Conservation (phyloP, 345 rosid species). For the Eucalyptus grandis region DNA sequence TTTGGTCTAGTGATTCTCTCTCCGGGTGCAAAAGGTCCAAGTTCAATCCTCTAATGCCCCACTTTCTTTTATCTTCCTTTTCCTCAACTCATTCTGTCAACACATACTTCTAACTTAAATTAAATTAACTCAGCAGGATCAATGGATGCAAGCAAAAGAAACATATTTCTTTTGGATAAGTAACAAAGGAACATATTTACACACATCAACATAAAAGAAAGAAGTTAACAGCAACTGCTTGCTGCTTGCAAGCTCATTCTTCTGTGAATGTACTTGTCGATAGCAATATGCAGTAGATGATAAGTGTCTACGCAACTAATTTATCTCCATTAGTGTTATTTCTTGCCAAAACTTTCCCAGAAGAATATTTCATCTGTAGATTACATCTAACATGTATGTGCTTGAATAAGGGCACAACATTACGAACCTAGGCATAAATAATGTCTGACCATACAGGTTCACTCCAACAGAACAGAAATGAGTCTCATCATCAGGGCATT, state of each 20-base stretch:
- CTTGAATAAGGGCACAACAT: background rate
- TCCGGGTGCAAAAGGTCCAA: conserved; percentile 82
- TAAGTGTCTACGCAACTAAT: background rate
- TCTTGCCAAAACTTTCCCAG: background rate
- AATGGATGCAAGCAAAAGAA: background rate
- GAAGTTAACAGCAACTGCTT: background rate
- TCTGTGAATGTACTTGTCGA: background rate
- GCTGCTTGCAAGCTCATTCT: background rate
- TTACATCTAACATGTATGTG: background rate
- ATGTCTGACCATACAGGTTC: background rate
- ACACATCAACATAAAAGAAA: background rate
- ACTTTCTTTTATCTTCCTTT: background rate
- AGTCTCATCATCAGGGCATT: conserved; percentile 23
- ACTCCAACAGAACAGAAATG: background rate
- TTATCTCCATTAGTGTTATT: background rate
- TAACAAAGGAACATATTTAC: background rate
- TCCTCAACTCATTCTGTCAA: background rate
- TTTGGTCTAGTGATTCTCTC: conserved; percentile 46
- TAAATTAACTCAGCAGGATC: background rate
- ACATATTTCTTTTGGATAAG: background rate
- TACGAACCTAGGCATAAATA: background rate
- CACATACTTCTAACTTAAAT: background rate
- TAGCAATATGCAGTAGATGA: background rate
- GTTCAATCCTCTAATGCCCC: background rate
- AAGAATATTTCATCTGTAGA: background rate